Percentiles rank a stretch among this genome's conserved stretches.
phyloP scores from a whole-genome alignment of 352 stramenopile genomes.

The Globisporangium sylvaticum region DNA sequence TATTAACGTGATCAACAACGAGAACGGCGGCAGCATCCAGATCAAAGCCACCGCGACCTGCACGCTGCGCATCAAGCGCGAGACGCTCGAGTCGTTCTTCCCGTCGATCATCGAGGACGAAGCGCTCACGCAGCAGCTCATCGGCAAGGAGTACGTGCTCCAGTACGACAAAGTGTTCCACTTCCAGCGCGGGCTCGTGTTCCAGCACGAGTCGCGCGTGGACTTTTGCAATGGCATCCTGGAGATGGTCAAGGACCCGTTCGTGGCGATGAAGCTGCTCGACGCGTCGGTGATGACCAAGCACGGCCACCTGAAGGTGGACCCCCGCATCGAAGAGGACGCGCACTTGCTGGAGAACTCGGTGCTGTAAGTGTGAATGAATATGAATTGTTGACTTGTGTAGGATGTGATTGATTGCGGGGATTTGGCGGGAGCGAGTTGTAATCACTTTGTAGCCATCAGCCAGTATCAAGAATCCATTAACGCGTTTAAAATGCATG shows the following conservation, averaged over 20 bases:
- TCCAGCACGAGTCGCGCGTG: conserved; percentile 52
- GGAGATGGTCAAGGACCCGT: conserved; percentile 45
- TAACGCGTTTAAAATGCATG: no score
- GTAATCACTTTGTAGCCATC: no score
- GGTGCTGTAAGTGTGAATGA: conserved; percentile 13
- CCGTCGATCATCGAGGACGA: conserved; percentile 51
- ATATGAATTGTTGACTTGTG: background rate
- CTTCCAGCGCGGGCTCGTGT: conserved; percentile 40
- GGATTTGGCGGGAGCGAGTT: background rate
- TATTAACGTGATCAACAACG: conserved; percentile 23
- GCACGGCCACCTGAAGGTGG: conserved; percentile 46
- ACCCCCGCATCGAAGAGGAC: conserved; percentile 38
- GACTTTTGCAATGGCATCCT: conserved; percentile 52
- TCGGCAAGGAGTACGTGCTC: conserved; percentile 54
- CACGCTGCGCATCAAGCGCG: conserved; percentile 39
- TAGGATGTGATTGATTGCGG: background rate
- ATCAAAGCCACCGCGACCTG: conserved; percentile 36
- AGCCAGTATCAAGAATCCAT: no score
- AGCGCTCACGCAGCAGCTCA: conserved; percentile 41
- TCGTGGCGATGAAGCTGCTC: conserved; percentile 49
- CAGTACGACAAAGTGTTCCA: conserved; percentile 76
- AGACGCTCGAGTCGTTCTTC: conserved; percentile 45
- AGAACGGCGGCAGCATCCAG: conserved; percentile 24
- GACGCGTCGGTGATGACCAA: conserved; percentile 55
- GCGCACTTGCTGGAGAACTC: conserved; percentile 34